These are phyloP conservation scores for Epichloe uncinata DNA, from an alignment of 2,329 filamentous ascomycete species.

Conservation along the genomic window DNA sequence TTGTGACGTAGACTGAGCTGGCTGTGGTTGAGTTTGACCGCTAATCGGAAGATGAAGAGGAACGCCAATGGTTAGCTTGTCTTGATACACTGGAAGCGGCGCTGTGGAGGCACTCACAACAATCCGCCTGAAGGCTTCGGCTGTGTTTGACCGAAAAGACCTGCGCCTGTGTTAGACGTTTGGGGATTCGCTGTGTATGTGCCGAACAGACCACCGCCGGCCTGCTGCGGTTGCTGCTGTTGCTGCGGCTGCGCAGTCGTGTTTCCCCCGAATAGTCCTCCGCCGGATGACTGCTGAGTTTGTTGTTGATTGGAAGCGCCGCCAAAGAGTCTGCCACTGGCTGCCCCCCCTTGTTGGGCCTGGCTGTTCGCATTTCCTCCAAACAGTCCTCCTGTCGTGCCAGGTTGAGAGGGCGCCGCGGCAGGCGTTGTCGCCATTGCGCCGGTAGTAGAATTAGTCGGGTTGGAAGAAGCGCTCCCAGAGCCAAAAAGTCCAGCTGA, in stretches of 20 bases:
- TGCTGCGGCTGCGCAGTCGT: constrained; percentile 13
- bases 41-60: constrained; percentile 7
- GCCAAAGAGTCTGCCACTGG: constrained; percentile 4
- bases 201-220: constrained; percentile 19
- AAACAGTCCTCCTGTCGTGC: constrained; percentile 12
- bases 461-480: constrained; percentile 13
- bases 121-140: constrained; percentile 18
- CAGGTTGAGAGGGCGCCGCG: constrained; percentile 10
- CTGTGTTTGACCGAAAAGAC: constrained; percentile 23
- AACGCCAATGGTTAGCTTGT: not conserved
- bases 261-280: constrained; percentile 20
- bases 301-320: constrained; percentile 13
- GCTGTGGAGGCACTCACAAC: constrained; percentile 15
- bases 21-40: constrained; percentile 17
- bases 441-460: constrained; percentile 15
- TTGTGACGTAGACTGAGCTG: constrained; percentile 29
- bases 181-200: constrained; percentile 9
- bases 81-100: not conserved
- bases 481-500: constrained; percentile 25
- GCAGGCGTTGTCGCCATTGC: constrained; percentile 20
- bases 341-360: not conserved
- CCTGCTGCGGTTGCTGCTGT: constrained; percentile 15
- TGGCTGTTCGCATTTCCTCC: constrained; percentile 14
- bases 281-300: constrained; percentile 11
- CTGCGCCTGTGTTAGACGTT: constrained; percentile 8